These are phyloP conservation scores for Mycena galericulata DNA, from an alignment of 768 basidiomycete genomes.

Conservation along the genomic window DNA sequence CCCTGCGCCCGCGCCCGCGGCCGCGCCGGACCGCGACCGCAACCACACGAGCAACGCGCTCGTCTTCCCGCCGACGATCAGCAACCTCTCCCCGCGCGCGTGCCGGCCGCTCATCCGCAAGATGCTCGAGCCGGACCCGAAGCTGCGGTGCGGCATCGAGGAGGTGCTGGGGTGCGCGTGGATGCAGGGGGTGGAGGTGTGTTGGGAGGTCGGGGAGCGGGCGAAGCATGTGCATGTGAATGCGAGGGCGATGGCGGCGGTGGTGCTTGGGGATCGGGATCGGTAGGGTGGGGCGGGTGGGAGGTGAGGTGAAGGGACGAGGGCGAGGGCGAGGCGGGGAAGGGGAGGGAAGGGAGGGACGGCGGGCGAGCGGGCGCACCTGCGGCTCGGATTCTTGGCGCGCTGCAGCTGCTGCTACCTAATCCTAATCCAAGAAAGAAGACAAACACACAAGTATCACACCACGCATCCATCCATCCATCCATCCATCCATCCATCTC, in stretches of 20 bases:
- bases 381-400: constrained; percentile 2
- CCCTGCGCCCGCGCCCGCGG: constrained; percentile 28
- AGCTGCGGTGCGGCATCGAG: constrained; percentile 79
- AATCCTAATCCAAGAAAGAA: too few relatives aligned
- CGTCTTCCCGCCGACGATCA: constrained; percentile 70
- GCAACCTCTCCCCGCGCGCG: constrained; percentile 88
- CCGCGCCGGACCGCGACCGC: constrained; percentile 24
- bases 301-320: too few relatives aligned
- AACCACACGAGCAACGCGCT: constrained; percentile 42
- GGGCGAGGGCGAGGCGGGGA: too few relatives aligned
- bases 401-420: too few relatives aligned
- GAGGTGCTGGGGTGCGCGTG: constrained; percentile 83
- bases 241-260: constrained; percentile 69
- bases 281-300: not conserved
- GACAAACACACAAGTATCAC: too few relatives aligned
- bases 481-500: too few relatives aligned
- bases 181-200: constrained; percentile 87
- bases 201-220: constrained; percentile 66
- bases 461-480: too few relatives aligned
- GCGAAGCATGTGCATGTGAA: constrained; percentile 81
- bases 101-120: constrained; percentile 86
- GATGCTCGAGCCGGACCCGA: constrained; percentile 97
- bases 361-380: too few relatives aligned
- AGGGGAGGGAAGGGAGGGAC: too few relatives aligned
- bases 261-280: constrained; percentile 57